Conservation (phyloP, 805 yeast species). For the Limtongia smithiae region DNA sequence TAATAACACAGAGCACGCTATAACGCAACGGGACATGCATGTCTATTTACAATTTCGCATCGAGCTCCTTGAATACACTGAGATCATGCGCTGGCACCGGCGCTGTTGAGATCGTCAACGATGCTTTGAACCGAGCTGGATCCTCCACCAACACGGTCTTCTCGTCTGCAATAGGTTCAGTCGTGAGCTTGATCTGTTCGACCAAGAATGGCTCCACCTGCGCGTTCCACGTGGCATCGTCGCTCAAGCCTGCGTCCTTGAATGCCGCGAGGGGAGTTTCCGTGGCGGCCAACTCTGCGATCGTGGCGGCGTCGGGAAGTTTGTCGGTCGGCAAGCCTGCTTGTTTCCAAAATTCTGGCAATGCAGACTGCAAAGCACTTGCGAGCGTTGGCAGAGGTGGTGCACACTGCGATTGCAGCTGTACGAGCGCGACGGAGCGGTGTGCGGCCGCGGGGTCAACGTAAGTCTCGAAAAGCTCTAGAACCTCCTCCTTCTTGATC, state of each 20-base stretch:
- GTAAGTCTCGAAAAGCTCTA: slow-evolving; percentile 50
- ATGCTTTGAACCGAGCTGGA: slow-evolving; percentile 55
- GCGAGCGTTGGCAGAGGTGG: slow-evolving; percentile 20
- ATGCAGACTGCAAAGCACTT: slow-evolving; percentile 5
- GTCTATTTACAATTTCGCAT: slow-evolving; percentile 19
- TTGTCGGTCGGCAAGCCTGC: slow-evolving; percentile 16
- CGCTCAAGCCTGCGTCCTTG: slow-evolving; percentile 6
- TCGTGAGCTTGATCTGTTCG: slow-evolving; percentile 28
- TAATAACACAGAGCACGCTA: not conserved
- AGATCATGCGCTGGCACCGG: slow-evolving; percentile 49
- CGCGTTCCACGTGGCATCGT: slow-evolving; percentile 10
- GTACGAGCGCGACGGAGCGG: slow-evolving; percentile 51
- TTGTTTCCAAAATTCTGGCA: slow-evolving; percentile 17
- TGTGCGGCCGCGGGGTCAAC: slow-evolving; percentile 41
- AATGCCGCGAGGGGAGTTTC: slow-evolving; percentile 1
- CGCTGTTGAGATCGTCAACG: slow-evolving; percentile 53
- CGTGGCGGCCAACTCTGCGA: slow-evolving; percentile 3
- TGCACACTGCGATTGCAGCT: slow-evolving; percentile 55
- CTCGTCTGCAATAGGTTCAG: slow-evolving; percentile 49
- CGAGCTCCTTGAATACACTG: slow-evolving; percentile 15
- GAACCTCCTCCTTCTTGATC: slow-evolving; percentile 55
- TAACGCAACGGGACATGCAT: too few species aligned
- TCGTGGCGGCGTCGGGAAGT: not conserved
- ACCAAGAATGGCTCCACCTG: slow-evolving; percentile 10
- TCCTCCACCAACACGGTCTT: slow-evolving; percentile 37